phyloP scores from a whole-genome alignment of 305 asterid species.

The Vinca major region DNA sequence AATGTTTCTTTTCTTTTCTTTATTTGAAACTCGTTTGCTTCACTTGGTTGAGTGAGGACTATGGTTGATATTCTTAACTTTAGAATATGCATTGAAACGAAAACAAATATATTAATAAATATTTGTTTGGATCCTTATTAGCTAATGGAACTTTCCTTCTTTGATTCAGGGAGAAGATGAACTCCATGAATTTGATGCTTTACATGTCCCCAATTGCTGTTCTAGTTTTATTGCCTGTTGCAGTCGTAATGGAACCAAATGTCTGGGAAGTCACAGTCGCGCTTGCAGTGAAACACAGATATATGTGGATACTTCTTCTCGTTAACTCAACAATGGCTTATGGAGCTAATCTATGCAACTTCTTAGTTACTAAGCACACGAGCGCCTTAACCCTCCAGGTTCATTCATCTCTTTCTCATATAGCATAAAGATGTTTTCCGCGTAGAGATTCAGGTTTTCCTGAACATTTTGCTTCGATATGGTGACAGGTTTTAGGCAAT shows the following conservation, averaged over 20 bases:
- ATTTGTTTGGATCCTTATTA: neutral
- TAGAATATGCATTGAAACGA: too few species aligned
- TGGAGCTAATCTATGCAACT: constrained; percentile 87
- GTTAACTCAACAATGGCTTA: constrained; percentile 80
- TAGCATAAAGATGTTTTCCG: neutral
- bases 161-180: constrained; percentile 73
- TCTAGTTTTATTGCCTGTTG: constrained; percentile 65
- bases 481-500: constrained; percentile 70
- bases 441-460: neutral
- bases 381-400: constrained; percentile 99
- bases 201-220: constrained; percentile 97
- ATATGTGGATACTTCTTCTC: constrained; percentile 64
- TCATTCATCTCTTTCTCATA: constrained; percentile 11
- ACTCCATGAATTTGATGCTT: constrained; percentile 96
- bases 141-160: neutral
- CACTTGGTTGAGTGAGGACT: too few species aligned
- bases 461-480: constrained; percentile 7
- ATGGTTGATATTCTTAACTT: too few species aligned
- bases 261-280: constrained; percentile 46
- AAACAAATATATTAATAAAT: too few species aligned
- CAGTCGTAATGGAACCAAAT: constrained; percentile 69
- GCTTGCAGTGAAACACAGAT: constrained; percentile 49
- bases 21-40: too few species aligned
- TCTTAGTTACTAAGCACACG: constrained; percentile 91
- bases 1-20: too few species aligned